Percentiles rank a stretch among this genome's conserved stretches.
These are phyloP conservation scores for Trichoderma semiorbis DNA, from an alignment of 2,329 filamentous ascomycete species.

Conservation along the genomic window DNA sequence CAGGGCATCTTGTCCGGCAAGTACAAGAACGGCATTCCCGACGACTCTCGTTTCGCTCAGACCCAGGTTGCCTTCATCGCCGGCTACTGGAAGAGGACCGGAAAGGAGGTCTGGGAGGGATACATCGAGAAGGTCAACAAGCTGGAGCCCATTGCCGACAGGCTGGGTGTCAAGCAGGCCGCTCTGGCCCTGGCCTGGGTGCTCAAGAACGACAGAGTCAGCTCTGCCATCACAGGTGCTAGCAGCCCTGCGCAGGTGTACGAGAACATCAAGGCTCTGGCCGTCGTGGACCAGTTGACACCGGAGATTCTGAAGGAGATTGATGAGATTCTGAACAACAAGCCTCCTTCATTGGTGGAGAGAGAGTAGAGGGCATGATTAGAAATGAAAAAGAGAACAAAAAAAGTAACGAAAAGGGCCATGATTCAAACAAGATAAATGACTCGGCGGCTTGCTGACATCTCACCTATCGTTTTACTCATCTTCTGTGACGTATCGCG, in stretches of 20 bases:
- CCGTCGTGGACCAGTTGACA: slow-evolving; percentile 53
- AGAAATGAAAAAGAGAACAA: not conserved
- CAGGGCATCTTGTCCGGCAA: slow-evolving; percentile 62
- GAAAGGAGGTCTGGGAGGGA: slow-evolving; percentile 51
- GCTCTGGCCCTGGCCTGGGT: slow-evolving; percentile 61
- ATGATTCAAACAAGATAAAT: not conserved
- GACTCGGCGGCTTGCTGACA: not conserved
- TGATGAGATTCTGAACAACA: slow-evolving; percentile 56
- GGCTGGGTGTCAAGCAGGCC: slow-evolving; percentile 56
- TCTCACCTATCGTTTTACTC: not conserved
- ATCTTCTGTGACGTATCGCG: not conserved
- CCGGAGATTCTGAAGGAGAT: slow-evolving; percentile 58
- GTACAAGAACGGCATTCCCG: slow-evolving; percentile 61
- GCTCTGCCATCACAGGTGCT: slow-evolving; percentile 59
- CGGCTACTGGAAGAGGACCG: slow-evolving; percentile 49
- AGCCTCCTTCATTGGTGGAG: slow-evolving; percentile 44
- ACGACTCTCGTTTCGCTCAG: slow-evolving; percentile 55
- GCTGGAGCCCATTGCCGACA: slow-evolving; percentile 61
- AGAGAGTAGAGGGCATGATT: slow-evolving; percentile 29
- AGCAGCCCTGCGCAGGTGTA: slow-evolving; percentile 57
- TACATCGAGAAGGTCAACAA: slow-evolving; percentile 58
- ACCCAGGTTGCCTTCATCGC: slow-evolving; percentile 55
- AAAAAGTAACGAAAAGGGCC: not conserved
- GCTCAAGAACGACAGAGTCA: slow-evolving; percentile 59
- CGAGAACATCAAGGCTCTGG: slow-evolving; percentile 55